Base-by-base conservation (phyloP, 2,329 filamentous ascomycete genomes). In the Trichoderma simmonsii region DNA sequence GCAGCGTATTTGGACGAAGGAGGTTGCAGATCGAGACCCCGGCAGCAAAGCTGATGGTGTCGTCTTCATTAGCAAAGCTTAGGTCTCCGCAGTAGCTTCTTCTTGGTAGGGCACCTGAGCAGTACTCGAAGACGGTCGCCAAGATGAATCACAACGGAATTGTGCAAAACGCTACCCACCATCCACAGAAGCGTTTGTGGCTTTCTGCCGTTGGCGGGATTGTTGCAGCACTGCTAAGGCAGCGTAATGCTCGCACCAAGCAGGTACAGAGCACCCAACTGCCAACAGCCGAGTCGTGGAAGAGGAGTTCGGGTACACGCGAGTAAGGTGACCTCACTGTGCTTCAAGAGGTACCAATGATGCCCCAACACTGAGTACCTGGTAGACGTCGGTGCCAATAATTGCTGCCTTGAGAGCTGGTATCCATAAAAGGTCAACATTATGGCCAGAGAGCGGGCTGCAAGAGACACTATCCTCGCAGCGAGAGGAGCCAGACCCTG, bases 321-420 rank as follows among this genome's bases (percentile, higher is more conserved):
- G 34, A 69, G 59, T n/a, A 63, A 36, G 57, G 70, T 63, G 56
- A 72, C 48, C 64, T 72, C 57, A 68, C 70, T 24, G 39, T 67
- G 64, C 64, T 12, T 63, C 56, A 48, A 57, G 3, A 69, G 43
- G 15, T 34, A 21, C 18, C 57, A 14, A 4, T 26, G 21, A 24
- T 24, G 21, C 48, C 21, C n/a, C 48, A 28, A 7, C 9, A 36
- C 12, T 51, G n/a, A 34, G 32, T 18, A 26, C 51, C 6, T 15
- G 54, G 11, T 34, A 21, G 28, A n/a, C 14, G 28, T 32, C 30
- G 56, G 15, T 30, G 7, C 28, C 56, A 14, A 14, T 34, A 60
- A 21, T 34, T 60, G 57, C 57, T 60, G 57, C 57, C 57, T 62
- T 63, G 54, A 26, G 21, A 43, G 32, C 18, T 28, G 59, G 39